Evolutionary conservation across 2,329 filamentous ascomycete genomes (phyloP).

Genomic region (Didymella arachidicola): DNA sequence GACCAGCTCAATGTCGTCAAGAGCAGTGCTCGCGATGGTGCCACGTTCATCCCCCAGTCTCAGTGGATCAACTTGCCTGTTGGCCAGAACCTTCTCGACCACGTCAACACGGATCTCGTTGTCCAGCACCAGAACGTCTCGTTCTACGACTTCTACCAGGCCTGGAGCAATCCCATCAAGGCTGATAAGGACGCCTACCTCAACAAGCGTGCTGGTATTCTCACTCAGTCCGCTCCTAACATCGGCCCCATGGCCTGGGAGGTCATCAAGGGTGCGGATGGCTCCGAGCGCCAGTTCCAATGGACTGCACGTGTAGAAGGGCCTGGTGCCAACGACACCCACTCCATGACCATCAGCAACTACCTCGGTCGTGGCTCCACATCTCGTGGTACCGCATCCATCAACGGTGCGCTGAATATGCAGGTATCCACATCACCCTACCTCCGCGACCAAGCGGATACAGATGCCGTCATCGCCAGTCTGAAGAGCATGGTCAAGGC

Average conservation of each 20-base stretch:
- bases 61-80: slow-evolving; percentile 62
- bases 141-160: slow-evolving; percentile 72
- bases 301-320: slow-evolving; percentile 72
- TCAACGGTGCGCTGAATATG: slow-evolving; percentile 65
- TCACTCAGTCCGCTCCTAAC: slow-evolving; percentile 71
- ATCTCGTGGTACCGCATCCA: slow-evolving; percentile 69
- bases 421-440: slow-evolving; percentile 67
- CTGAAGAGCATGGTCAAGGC: slow-evolving; percentile 67
- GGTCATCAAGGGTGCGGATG: slow-evolving; percentile 64
- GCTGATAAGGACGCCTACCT: slow-evolving; percentile 54
- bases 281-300: slow-evolving; percentile 69
- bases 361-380: slow-evolving; percentile 71
- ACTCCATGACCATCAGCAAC: slow-evolving; percentile 54
- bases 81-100: slow-evolving; percentile 60
- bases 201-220: slow-evolving; percentile 63
- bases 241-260: slow-evolving; percentile 71
- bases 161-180: slow-evolving; percentile 58
- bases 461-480: slow-evolving; percentile 68
- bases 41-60: slow-evolving; percentile 54
- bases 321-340: slow-evolving; percentile 53
- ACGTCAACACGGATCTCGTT: slow-evolving; percentile 65
- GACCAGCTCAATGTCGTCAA: slow-evolving; percentile 57
- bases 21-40: slow-evolving; percentile 53
- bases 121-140: slow-evolving; percentile 60
- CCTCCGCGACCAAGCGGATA: slow-evolving; percentile 64